Conservation (phyloP, 805 yeast species). For the Alloascoidea hylecoeti region DNA sequence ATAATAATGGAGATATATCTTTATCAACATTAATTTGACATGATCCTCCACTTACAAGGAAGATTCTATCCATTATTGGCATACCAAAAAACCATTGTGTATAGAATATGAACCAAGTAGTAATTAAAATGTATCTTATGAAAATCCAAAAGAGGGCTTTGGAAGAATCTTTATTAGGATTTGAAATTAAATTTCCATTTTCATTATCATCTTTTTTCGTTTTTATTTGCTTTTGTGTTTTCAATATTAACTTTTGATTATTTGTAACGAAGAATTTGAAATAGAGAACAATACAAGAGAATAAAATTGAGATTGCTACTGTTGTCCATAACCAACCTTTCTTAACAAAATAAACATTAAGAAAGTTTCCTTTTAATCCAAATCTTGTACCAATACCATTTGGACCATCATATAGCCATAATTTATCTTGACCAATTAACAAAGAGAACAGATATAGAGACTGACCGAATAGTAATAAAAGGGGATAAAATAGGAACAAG, state of each 20-base stretch:
- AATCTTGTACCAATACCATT: background rate
- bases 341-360: slow-evolving; percentile 71
- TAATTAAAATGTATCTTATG: slow-evolving; percentile 35
- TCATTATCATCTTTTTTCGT: background rate
- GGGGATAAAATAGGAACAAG: slow-evolving; percentile 12
- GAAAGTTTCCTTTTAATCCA: slow-evolving; percentile 38
- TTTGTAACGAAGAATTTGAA: too few species aligned
- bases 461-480: slow-evolving; percentile 12
- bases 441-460: slow-evolving; percentile 8
- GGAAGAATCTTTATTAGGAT: slow-evolving; percentile 15
- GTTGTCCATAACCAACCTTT: slow-evolving; percentile 91
- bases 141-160: background rate
- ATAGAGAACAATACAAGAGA: slow-evolving; percentile 2
- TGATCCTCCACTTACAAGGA: slow-evolving; percentile 69
- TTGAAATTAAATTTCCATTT: background rate
- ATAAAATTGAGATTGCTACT: slow-evolving; percentile 19
- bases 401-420: slow-evolving; percentile 1
- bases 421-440: background rate
- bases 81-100: slow-evolving; percentile 80
- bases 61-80: slow-evolving; percentile 83
- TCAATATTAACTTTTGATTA: too few species aligned
- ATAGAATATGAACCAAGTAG: slow-evolving; percentile 74
- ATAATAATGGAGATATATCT: background rate
- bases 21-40: slow-evolving; percentile 27
- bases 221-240: background rate